Percentiles rank a stretch among this genome's conserved stretches.
phyloP scores from a whole-genome alignment of 2,329 filamentous ascomycete genomes.

The Diaporthe caulivora region DNA sequence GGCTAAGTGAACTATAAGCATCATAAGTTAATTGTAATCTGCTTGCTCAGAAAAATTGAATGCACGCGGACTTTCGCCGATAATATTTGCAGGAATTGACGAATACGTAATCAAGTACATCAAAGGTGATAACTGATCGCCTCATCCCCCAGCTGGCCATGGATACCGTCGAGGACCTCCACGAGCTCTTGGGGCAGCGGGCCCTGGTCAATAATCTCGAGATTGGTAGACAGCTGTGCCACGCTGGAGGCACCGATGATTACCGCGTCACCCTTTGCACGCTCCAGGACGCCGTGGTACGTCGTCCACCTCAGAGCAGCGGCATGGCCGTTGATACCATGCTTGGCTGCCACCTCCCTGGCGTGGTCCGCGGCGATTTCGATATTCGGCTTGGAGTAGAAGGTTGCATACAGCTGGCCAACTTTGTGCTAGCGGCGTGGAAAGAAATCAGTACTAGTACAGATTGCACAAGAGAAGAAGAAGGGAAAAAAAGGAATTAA shows the following conservation, averaged over 20 bases:
- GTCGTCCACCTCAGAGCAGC: slow-evolving; percentile 57
- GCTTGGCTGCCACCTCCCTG: slow-evolving; percentile 45
- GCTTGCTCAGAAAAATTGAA: not conserved
- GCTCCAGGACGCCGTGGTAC: slow-evolving; percentile 51
- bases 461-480: not conserved
- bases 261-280: slow-evolving; percentile 50
- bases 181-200: slow-evolving; percentile 54
- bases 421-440: not conserved
- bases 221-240: slow-evolving; percentile 51
- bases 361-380: slow-evolving; percentile 46
- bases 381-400: slow-evolving; percentile 48
- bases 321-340: slow-evolving; percentile 54
- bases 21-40: not conserved
- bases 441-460: not conserved
- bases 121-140: not conserved
- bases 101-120: not conserved
- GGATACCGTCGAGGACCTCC: slow-evolving; percentile 26
- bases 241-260: slow-evolving; percentile 52
- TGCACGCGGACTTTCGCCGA: not conserved
- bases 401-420: slow-evolving; percentile 44
- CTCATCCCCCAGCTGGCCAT: slow-evolving; percentile 28
- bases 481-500: too few species aligned
- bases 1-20: too few species aligned
- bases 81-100: not conserved
- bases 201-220: slow-evolving; percentile 53